These are phyloP conservation scores for Ajuga chamaepitys DNA, from an alignment of 257 asterid genomes.

Conservation along the genomic window DNA sequence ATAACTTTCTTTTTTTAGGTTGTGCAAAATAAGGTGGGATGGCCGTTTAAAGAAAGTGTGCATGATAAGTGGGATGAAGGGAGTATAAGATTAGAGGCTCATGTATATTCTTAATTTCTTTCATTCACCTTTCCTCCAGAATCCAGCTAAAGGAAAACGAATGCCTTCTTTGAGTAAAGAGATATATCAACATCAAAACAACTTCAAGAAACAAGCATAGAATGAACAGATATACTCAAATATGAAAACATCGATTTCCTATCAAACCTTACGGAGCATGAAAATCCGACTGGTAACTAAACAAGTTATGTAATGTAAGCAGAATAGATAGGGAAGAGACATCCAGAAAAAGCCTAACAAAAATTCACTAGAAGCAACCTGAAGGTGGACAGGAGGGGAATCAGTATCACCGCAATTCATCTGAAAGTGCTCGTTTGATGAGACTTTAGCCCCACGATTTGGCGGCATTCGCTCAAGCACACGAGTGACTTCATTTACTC, in stretches of 20 bases:
- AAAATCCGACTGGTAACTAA: neutral
- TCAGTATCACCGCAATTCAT: neutral
- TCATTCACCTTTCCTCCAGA: neutral
- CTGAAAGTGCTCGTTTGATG: slow-evolving; percentile 4
- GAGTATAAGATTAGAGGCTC: neutral
- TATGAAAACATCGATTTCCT: neutral
- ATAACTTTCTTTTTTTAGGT: too few relatives aligned
- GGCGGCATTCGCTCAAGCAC: slow-evolving; percentile 68
- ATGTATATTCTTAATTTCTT: neutral
- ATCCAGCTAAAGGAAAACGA: neutral
- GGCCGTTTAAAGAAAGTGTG: too few relatives aligned
- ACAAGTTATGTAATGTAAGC: neutral
- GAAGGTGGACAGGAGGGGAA: slow-evolving; percentile 36
- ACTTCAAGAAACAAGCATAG: neutral
- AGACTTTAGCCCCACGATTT: neutral
- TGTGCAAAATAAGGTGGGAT: too few relatives aligned
- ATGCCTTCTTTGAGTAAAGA: neutral
- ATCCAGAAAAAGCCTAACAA: neutral
- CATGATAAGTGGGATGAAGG: too few relatives aligned
- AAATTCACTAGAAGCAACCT: slow-evolving; percentile 34
- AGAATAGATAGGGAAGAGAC: neutral
- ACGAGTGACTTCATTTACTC: slow-evolving; percentile 89
- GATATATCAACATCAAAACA: neutral
- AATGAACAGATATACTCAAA: neutral
- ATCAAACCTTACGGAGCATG: neutral